Conservation (phyloP, 1,284 basidiomycete species). For the Irpex sp. region DNA sequence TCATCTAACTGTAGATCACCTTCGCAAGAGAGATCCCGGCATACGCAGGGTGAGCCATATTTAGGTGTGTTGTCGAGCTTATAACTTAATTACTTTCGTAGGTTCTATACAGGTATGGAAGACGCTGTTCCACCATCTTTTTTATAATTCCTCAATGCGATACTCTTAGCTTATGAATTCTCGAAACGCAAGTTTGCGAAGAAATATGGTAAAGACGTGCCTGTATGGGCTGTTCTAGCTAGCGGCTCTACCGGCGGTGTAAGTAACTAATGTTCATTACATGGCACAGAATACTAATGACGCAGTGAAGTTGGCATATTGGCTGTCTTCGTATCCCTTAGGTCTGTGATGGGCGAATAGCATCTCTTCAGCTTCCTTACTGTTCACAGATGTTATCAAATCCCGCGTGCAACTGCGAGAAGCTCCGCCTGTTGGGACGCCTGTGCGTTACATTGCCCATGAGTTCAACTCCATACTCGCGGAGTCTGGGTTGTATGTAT, state of each 20-base stretch:
- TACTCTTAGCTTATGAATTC: conserved; percentile 77
- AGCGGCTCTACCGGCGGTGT: conserved; percentile 90
- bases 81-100: conserved; percentile 22
- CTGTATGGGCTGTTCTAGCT: conserved; percentile 85
- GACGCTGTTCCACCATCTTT: not conserved
- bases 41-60: conserved; percentile 72
- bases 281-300: not conserved
- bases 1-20: conserved; percentile 60
- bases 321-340: conserved; percentile 90
- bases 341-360: conserved; percentile 38
- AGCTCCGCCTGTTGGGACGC: conserved; percentile 72
- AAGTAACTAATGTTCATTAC: conserved; percentile 28
- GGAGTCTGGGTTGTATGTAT: conserved; percentile 74
- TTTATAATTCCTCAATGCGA: not conserved
- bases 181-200: conserved; percentile 76
- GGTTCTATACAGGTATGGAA: conserved; percentile 68
- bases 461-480: conserved; percentile 68
- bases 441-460: conserved; percentile 76
- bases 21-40: conserved; percentile 91
- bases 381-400: conserved; percentile 80
- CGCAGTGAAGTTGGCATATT: conserved; percentile 75
- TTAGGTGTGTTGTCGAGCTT: not conserved
- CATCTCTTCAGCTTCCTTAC: not conserved
- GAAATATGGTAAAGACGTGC: conserved; percentile 63
- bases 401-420: conserved; percentile 82